Conservation (phyloP, 2,329 filamentous ascomycete species). For the Neocucurbitaria cava region DNA sequence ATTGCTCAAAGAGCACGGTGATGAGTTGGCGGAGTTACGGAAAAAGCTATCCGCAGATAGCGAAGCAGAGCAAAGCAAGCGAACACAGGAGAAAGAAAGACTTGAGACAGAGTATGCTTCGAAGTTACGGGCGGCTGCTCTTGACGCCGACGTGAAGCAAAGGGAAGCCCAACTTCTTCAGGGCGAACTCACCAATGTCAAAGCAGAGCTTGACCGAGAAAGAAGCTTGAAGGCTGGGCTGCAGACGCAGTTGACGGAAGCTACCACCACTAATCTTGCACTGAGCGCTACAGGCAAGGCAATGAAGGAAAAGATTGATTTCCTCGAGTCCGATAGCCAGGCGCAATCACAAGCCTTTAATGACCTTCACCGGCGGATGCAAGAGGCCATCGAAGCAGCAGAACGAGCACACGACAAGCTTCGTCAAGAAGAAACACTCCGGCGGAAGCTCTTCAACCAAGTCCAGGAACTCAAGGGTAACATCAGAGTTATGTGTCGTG, state of each 20-base stretch:
- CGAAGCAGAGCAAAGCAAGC: conserved; percentile 68
- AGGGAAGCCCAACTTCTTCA: conserved; percentile 59
- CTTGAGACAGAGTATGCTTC: conserved; percentile 61
- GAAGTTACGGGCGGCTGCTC: conserved; percentile 67
- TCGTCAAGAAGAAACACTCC: conserved; percentile 87
- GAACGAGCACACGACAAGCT: conserved; percentile 80
- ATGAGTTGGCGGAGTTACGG: conserved; percentile 71
- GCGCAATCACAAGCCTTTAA: conserved; percentile 87
- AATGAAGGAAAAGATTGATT: conserved; percentile 82
- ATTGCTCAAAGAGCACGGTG: conserved; percentile 67
- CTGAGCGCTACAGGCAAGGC: conserved; percentile 79
- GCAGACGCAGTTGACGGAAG: conserved; percentile 59
- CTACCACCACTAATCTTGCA: conserved; percentile 52
- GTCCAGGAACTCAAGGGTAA: conserved; percentile 98
- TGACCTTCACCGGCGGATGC: conserved; percentile 78
- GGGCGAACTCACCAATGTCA: conserved; percentile 58
- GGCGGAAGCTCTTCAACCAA: conserved; percentile 93
- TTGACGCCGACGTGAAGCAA: conserved; percentile 62
- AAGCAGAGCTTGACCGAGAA: conserved; percentile 61
- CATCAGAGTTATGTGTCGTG: conserved; percentile 96
- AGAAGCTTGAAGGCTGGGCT: conserved; percentile 65
- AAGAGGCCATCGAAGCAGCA: conserved; percentile 75
- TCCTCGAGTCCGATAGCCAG: conserved; percentile 87
- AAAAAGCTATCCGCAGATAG: conserved; percentile 69
- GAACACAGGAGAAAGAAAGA: conserved; percentile 70